A percentile compares a stretch with the other conserved stretches of the same genome.
phyloP scores from a whole-genome alignment of 2,329 filamentous ascomycete species.

The Xylariaceae sp. region DNA sequence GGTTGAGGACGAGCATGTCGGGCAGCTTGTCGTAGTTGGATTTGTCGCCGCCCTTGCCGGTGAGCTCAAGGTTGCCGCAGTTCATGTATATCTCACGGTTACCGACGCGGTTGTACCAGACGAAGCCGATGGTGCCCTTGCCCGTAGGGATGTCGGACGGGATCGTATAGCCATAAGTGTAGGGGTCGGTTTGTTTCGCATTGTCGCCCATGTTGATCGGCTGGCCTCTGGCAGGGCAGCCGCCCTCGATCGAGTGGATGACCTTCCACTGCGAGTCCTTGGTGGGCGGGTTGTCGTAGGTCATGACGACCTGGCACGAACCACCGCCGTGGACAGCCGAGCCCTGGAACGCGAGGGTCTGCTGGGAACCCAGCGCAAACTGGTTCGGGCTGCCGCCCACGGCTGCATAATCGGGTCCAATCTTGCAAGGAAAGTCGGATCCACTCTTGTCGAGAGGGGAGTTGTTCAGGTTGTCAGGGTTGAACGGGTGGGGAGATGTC shows the following conservation, averaged over 20 bases:
- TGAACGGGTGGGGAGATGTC: constrained; percentile 60
- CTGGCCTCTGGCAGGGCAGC: constrained; percentile 63
- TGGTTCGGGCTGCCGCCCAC: constrained; percentile 47
- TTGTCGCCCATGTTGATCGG: constrained; percentile 52
- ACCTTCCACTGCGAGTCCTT: constrained; percentile 73
- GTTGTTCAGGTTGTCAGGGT: constrained; percentile 42
- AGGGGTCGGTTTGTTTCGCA: constrained; percentile 40
- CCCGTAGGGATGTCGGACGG: constrained; percentile 68
- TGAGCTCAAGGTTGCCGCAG: constrained; percentile 71
- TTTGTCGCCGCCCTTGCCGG: constrained; percentile 43
- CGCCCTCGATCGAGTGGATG: constrained; percentile 80
- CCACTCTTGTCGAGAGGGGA: constrained; percentile 57
- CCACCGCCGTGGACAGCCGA: constrained; percentile 82
- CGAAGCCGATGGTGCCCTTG: constrained; percentile 80
- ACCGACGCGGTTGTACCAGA: constrained; percentile 89
- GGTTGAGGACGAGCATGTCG: constrained; percentile 70
- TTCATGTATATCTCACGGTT: constrained; percentile 99
- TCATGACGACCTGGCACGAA: constrained; percentile 84
- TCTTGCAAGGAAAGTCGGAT: constrained; percentile 79
- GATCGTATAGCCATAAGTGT: constrained; percentile 63
- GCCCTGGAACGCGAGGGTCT: constrained; percentile 62
- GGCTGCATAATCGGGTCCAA: constrained; percentile 40
- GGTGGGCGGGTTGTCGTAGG: constrained; percentile 66
- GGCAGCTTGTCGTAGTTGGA: constrained; percentile 59
- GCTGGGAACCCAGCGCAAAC: constrained; percentile 58